Percentiles rank a stretch among this genome's conserved stretches.
Evolutionary conservation across 139 green algal genomes (phyloP).

Genomic region (Yamagishiella unicocca): DNA sequence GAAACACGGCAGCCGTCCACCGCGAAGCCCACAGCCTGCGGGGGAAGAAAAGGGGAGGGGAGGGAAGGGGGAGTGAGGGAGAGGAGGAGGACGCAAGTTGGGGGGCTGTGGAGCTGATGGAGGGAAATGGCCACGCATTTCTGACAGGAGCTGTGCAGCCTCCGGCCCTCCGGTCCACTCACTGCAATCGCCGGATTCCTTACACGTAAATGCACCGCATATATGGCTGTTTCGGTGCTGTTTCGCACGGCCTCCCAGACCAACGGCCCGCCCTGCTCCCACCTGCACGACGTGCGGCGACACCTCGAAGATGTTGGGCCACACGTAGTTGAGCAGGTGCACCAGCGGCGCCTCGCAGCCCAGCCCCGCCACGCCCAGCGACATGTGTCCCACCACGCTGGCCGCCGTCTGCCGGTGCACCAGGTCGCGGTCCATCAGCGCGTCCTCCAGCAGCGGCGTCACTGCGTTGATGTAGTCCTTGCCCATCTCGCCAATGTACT

Average conservation of each 20-base stretch:
- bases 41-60: neutral
- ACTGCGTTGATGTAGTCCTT: conserved; percentile 99
- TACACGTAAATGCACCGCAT: too few species aligned
- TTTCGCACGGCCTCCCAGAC: neutral
- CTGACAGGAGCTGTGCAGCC: too few species aligned
- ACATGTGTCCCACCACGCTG: conserved; percentile 92
- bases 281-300: conserved; percentile 90
- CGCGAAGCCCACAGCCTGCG: conserved; percentile 89
- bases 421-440: conserved; percentile 95
- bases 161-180: too few species aligned
- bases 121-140: too few species aligned
- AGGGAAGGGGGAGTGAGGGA: neutral
- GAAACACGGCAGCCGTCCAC: conserved; percentile 93
- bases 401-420: conserved; percentile 98
- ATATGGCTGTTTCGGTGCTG: too few species aligned
- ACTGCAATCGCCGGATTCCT: too few species aligned
- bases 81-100: neutral
- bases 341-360: conserved; percentile 96
- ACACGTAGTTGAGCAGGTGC: conserved; percentile 98
- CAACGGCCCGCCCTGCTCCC: neutral
- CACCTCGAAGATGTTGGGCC: conserved; percentile 99
- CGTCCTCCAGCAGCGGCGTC: conserved; percentile 95
- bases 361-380: conserved; percentile 91
- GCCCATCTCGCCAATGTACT: conserved; percentile 99
- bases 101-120: too few species aligned